These are phyloP conservation scores for Alopecurus myosuroides DNA, from an alignment of 176 grass and related monocot genomes.

Conservation along the genomic window DNA sequence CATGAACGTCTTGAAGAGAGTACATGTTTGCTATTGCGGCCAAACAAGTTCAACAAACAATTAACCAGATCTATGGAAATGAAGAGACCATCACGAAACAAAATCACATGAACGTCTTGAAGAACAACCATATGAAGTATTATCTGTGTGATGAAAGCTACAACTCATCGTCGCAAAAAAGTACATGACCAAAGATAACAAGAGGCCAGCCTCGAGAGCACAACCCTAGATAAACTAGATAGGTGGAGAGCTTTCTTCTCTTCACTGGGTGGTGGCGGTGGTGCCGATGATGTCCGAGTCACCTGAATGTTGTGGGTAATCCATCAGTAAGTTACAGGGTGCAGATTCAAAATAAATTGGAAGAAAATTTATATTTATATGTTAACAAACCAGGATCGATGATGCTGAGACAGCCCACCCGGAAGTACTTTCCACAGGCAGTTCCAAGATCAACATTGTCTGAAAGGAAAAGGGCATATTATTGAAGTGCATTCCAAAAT, in stretches of 20 bases:
- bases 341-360: neutral
- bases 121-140: neutral
- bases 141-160: conserved; percentile 22
- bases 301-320: conserved; percentile 38
- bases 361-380: neutral
- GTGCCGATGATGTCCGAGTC: conserved; percentile 94
- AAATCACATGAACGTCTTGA: conserved; percentile 30
- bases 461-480: conserved; percentile 16
- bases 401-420: conserved; percentile 94
- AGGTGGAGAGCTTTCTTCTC: neutral
- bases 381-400: conserved; percentile 66
- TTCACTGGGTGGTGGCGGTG: conserved; percentile 63
- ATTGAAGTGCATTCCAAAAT: neutral
- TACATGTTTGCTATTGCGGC: too few species aligned
- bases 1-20: too few species aligned
- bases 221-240: conserved; percentile 28
- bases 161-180: conserved; percentile 11
- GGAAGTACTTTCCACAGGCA: conserved; percentile 88
- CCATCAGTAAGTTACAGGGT: neutral
- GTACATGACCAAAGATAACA: conserved; percentile 10
- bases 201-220: neutral
- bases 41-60: too few species aligned
- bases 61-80: neutral
- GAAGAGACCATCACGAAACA: conserved; percentile 18
- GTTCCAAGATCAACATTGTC: conserved; percentile 98